These are phyloP conservation scores for Mycena amicta DNA, from an alignment of 768 basidiomycete species.

Conservation along the genomic window DNA sequence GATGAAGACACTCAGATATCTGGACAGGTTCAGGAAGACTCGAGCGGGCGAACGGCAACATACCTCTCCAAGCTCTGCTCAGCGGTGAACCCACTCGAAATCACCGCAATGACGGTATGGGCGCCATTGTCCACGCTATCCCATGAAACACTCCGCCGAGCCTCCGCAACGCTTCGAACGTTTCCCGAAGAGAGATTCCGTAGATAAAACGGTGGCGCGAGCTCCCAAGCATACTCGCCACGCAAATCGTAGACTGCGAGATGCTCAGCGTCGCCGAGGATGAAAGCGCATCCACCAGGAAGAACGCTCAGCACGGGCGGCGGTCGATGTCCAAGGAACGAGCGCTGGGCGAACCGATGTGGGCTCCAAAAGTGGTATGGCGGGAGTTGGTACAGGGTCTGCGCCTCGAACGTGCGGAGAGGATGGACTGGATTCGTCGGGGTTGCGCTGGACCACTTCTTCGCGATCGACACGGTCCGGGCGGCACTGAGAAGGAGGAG, in stretches of 20 bases:
- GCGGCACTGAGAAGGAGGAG: slow-evolving; percentile 8
- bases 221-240: slow-evolving; percentile 6
- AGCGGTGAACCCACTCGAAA: slow-evolving; percentile 3
- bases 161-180: background rate
- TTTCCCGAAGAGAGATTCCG: background rate
- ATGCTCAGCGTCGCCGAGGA: slow-evolving; percentile 13
- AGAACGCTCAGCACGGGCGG: slow-evolving; percentile 17
- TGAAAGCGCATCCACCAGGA: slow-evolving; percentile 16
- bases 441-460: background rate
- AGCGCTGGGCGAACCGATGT: background rate
- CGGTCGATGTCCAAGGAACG: slow-evolving; percentile 12
- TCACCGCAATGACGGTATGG: slow-evolving; percentile 3
- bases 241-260: slow-evolving; percentile 16
- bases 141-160: slow-evolving; percentile 6
- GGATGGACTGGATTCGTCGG: background rate
- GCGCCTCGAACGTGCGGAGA: slow-evolving; percentile 10
- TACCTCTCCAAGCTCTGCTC: background rate
- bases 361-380: slow-evolving; percentile 16
- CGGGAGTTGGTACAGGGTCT: slow-evolving; percentile 13
- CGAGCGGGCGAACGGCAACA: background rate
- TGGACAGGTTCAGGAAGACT: background rate
- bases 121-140: slow-evolving; percentile 18
- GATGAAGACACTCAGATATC: background rate
- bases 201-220: background rate
- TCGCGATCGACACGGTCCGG: slow-evolving; percentile 8